phyloP scores from a whole-genome alignment of 805 yeast genomes.

The Ogataea nakhonphanomensis region DNA sequence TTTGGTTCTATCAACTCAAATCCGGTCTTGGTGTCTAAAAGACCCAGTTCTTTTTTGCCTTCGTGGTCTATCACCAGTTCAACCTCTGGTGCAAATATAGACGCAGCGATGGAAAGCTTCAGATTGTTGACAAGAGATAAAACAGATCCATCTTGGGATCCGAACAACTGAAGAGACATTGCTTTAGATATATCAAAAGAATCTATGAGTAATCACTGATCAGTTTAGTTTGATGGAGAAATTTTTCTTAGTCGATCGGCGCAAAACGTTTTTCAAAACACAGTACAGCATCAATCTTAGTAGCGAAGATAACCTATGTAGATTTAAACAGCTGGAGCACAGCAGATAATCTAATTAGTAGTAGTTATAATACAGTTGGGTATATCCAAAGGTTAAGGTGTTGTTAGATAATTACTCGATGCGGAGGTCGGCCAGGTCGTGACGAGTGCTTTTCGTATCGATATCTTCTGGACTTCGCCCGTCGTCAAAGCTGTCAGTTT shows the following conservation, averaged over 20 bases:
- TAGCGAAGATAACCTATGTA: no score
- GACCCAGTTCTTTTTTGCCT: slow-evolving; percentile 17
- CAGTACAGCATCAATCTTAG: no score
- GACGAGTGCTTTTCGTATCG: slow-evolving; percentile 1
- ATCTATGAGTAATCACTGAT: background rate
- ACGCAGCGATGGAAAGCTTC: slow-evolving; percentile 43
- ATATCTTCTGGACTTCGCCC: background rate
- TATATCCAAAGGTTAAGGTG: background rate
- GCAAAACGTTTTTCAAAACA: background rate
- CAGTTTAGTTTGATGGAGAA: slow-evolving; percentile 3
- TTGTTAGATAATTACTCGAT: slow-evolving; percentile 2
- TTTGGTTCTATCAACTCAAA: slow-evolving; percentile 61
- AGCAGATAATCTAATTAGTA: no score
- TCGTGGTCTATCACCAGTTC: slow-evolving; percentile 26
- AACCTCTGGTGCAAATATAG: slow-evolving; percentile 30
- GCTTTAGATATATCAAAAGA: background rate
- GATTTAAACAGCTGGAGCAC: no score
- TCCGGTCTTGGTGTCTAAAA: slow-evolving; percentile 35
- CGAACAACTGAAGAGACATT: slow-evolving; percentile 32
- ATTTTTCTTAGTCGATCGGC: slow-evolving; percentile 11
- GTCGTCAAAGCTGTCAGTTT: background rate
- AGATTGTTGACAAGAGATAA: slow-evolving; percentile 37
- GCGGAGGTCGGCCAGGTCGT: slow-evolving; percentile 6
- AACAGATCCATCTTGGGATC: slow-evolving; percentile 29
- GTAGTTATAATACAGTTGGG: no score